A percentile compares a stretch with the other conserved stretches of the same genome.
phyloP scores from a whole-genome alignment of 2,329 filamentous ascomycete genomes.

The Calonectria pteridis region DNA sequence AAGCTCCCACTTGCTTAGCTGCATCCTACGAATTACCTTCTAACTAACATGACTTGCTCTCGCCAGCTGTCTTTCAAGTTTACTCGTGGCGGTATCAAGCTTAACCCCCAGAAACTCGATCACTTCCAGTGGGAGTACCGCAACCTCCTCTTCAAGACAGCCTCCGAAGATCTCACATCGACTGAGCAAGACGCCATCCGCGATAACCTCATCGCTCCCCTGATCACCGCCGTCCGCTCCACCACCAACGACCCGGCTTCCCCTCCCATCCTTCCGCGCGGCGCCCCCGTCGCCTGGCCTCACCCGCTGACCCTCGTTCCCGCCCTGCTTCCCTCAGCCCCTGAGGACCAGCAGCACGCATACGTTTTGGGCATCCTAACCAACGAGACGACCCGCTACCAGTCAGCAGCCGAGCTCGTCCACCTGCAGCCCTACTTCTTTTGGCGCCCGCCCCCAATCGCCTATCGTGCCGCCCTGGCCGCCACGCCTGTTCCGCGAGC shows the following conservation, averaged over 20 bases:
- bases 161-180: conserved; percentile 36
- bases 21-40: neutral
- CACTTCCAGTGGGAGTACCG: conserved; percentile 81
- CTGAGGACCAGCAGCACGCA: conserved; percentile 23
- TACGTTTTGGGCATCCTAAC: conserved; percentile 41
- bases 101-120: conserved; percentile 83
- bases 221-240: conserved; percentile 43
- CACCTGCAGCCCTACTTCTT: conserved; percentile 53
- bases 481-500: conserved; percentile 18
- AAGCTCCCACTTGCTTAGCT: conserved; percentile 42
- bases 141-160: conserved; percentile 48
- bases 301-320: conserved; percentile 44
- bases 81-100: conserved; percentile 89
- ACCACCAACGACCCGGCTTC: conserved; percentile 34
- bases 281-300: conserved; percentile 42
- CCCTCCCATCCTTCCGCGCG: conserved; percentile 32
- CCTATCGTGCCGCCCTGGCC: conserved; percentile 46
- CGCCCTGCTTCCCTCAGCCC: conserved; percentile 30
- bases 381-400: conserved; percentile 40
- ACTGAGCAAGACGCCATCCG: conserved; percentile 34
- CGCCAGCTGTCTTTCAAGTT: conserved; percentile 84
- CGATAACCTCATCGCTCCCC: conserved; percentile 35
- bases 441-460: conserved; percentile 50
- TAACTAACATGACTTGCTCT: neutral
- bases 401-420: conserved; percentile 40